Conservation (phyloP, 768 basidiomycete species). For the Lentinula sp. region DNA sequence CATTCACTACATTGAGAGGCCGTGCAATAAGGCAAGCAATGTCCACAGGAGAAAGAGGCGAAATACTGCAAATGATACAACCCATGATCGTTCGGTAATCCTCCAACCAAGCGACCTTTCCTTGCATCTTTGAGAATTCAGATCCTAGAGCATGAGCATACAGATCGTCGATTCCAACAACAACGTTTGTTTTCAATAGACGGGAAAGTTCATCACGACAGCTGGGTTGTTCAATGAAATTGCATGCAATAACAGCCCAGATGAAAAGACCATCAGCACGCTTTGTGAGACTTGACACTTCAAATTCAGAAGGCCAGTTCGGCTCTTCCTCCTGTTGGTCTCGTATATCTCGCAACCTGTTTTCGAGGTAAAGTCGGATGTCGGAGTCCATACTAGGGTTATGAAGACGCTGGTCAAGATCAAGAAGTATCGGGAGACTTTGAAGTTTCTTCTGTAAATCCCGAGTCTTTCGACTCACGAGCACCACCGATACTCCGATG, state of each 20-base stretch:
- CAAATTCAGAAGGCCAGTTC: neutral
- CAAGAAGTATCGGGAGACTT: neutral
- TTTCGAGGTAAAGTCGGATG: neutral
- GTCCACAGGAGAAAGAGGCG: neutral
- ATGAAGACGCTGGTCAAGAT: neutral
- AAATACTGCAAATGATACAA: neutral
- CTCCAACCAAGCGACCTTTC: neutral
- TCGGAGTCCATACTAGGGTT: neutral
- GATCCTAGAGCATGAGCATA: neutral
- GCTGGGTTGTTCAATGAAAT: conserved; percentile 3
- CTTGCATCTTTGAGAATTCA: neutral
- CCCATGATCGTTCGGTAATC: neutral
- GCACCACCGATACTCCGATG: neutral
- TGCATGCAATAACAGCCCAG: conserved; percentile 1
- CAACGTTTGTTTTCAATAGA: neutral
- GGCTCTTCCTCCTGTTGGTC: neutral
- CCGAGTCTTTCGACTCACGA: neutral
- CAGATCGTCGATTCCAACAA: neutral
- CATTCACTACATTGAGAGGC: neutral
- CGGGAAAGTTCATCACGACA: neutral
- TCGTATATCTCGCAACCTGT: neutral
- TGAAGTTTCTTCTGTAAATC: neutral
- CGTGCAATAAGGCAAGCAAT: neutral
- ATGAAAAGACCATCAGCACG: neutral
- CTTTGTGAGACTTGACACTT: neutral